Evolutionary conservation across 345 rosid genomes (phyloP).

Genomic region (Clausena lansium): DNA sequence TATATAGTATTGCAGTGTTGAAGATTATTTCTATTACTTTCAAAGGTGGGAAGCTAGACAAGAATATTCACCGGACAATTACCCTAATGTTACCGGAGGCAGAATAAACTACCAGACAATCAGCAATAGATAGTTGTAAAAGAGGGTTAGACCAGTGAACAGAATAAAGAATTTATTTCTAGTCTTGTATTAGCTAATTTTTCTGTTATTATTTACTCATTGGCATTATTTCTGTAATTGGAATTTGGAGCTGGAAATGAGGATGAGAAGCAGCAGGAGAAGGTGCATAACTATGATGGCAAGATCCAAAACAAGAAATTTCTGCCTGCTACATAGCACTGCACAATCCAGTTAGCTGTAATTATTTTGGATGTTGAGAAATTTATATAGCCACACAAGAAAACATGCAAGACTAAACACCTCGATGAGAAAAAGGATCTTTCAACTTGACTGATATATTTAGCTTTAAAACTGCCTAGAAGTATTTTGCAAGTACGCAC

Average conservation of each 20-base stretch:
- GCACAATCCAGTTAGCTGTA: neutral
- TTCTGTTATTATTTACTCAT: neutral
- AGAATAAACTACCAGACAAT: neutral
- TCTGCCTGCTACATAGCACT: neutral
- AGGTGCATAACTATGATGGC: neutral
- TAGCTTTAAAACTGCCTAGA: neutral
- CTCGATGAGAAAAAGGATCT: too few relatives aligned
- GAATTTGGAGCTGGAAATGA: neutral
- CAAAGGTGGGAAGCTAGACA: neutral
- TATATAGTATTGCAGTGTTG: neutral
- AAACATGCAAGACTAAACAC: neutral
- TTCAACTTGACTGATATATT: neutral
- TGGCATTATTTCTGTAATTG: neutral
- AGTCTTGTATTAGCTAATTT: neutral
- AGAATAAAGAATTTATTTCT: neutral
- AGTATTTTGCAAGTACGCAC: neutral
- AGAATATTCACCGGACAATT: neutral
- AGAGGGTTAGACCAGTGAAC: neutral
- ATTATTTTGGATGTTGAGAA: neutral
- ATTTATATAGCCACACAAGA: neutral
- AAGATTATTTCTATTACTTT: neutral
- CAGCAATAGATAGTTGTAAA: neutral
- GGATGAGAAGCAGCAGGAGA: neutral
- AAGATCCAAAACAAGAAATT: neutral
- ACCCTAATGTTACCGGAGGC: neutral